Conservation (phyloP, 805 yeast genomes). For the Candida corydali region DNA sequence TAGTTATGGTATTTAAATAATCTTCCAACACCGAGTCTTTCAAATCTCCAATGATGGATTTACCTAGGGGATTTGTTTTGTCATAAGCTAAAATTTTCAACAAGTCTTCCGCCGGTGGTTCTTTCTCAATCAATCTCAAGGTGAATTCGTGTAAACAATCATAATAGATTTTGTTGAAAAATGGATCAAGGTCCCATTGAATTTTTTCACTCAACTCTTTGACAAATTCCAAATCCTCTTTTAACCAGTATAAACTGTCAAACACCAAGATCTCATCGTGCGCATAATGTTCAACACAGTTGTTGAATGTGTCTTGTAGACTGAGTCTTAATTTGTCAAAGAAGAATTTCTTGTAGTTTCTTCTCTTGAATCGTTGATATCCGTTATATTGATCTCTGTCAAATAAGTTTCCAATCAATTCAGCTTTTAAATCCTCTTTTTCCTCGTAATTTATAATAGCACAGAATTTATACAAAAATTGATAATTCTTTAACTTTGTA, state of each 20-base stretch:
- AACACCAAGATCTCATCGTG: slow-evolving; percentile 53
- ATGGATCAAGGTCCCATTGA: slow-evolving; percentile 78
- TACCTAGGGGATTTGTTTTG: slow-evolving; percentile 26
- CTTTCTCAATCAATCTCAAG: slow-evolving; percentile 57
- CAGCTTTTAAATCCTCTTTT: slow-evolving; percentile 60
- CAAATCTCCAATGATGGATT: slow-evolving; percentile 64
- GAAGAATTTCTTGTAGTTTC: slow-evolving; percentile 64
- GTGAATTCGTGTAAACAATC: slow-evolving; percentile 59
- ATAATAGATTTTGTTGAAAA: slow-evolving; percentile 64
- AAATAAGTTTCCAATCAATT: slow-evolving; percentile 27
- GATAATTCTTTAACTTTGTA: slow-evolving; percentile 61
- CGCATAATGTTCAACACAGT: slow-evolving; percentile 54
- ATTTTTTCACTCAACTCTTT: slow-evolving; percentile 54
- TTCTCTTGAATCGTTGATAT: slow-evolving; percentile 30
- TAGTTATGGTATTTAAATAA: slow-evolving; percentile 64
- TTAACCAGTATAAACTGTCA: slow-evolving; percentile 77
- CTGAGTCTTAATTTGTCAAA: slow-evolving; percentile 54
- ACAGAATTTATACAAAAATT: slow-evolving; percentile 65
- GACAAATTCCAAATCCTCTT: slow-evolving; percentile 70
- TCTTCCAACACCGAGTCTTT: slow-evolving; percentile 74
- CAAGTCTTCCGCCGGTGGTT: slow-evolving; percentile 77
- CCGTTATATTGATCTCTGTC: slow-evolving; percentile 15
- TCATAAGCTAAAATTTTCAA: slow-evolving; percentile 75
- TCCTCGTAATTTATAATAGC: slow-evolving; percentile 81
- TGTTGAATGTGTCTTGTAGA: slow-evolving; percentile 62